Evolutionary conservation across 495 filamentous ascomycete genomes (phyloP), one percentile per base, ranked within the genome.

Genomic region (Elaphomyces granulatus): DNA sequence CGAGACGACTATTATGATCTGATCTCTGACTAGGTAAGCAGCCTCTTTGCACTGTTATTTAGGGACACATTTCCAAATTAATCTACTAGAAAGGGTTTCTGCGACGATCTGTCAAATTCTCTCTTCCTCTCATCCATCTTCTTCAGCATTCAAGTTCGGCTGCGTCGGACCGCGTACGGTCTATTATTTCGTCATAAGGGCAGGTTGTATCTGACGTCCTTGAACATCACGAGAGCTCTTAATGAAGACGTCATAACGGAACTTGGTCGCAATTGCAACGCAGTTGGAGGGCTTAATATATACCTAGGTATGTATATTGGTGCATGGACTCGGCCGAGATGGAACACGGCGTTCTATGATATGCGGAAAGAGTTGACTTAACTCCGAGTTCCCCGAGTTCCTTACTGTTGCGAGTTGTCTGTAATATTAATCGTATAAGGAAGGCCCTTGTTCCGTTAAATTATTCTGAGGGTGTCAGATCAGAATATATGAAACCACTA

Each of bases 1-100:
- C 46, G 58, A 4, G 59, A 64, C 42, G 60, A 63, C 26, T 61
- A 63, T 38, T 47, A 51, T 26, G 61, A 64, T 40, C 48, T 63
- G 1, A 45, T 36, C 7, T 53, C 49, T 10, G 12, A n/a, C 12
- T 20, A 41, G 7, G 38, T 41, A 37, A n/a, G 36, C 20, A 19
- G 20, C 6, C 23, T 6, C 23, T 28, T 28, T 28, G 23, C 23
- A 28, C 23, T 28, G 6, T 28, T 28, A 6, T 12, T 28, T n/a
- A n/a, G n/a, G n/a, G n/a, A n/a, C n/a, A n/a, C n/a, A n/a, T n/a
- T n/a, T n/a, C n/a, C n/a, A n/a, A n/a, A n/a, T n/a, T 55, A 58
- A 35, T 15, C 39, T 20, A 16, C 23, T 14, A 34, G 34, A 16
- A 41, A 41, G 21, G 55, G 55, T 19, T 58, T 58, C 30, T 44